These are phyloP conservation scores for Wickerhamomyces bovis DNA, from an alignment of 805 yeast genomes.

Conservation along the genomic window DNA sequence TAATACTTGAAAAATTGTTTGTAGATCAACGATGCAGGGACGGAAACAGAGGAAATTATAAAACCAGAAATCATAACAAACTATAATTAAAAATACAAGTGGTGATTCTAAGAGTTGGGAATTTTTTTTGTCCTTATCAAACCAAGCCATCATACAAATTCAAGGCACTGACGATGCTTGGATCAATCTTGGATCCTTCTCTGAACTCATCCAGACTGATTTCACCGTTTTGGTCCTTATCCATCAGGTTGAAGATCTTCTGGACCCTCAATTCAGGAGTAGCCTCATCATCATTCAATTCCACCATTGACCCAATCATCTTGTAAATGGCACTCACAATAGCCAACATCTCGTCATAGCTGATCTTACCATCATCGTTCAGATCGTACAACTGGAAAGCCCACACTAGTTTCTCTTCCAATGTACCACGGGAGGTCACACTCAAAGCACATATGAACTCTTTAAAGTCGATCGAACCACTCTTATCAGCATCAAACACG, in stretches of 20 bases:
- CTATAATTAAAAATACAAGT: background rate
- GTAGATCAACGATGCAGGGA: background rate
- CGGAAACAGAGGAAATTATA: background rate
- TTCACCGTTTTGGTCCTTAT: slow-evolving; percentile 61
- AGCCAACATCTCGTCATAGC: slow-evolving; percentile 70
- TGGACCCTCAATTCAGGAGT: slow-evolving; percentile 86
- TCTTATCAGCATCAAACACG: slow-evolving; percentile 78
- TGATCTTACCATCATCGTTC: slow-evolving; percentile 69
- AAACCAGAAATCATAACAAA: no score
- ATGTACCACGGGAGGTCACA: slow-evolving; percentile 77
- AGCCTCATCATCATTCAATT: slow-evolving; percentile 78
- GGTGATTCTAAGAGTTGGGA: background rate
- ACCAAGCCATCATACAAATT: slow-evolving; percentile 79
- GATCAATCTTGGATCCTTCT: slow-evolving; percentile 73
- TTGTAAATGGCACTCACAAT: slow-evolving; percentile 82
- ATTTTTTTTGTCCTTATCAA: slow-evolving; percentile 22
- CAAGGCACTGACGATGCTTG: slow-evolving; percentile 68
- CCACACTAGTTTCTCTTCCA: slow-evolving; percentile 84
- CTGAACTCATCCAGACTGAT: slow-evolving; percentile 82
- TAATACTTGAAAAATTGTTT: background rate
- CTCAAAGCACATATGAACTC: slow-evolving; percentile 88
- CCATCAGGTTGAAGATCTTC: slow-evolving; percentile 72
- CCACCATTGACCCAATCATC: slow-evolving; percentile 94
- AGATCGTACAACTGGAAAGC: slow-evolving; percentile 84
- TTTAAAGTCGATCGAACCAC: slow-evolving; percentile 82